phyloP scores from a whole-genome alignment of 805 yeast genomes.

The Millerozyma miso region DNA sequence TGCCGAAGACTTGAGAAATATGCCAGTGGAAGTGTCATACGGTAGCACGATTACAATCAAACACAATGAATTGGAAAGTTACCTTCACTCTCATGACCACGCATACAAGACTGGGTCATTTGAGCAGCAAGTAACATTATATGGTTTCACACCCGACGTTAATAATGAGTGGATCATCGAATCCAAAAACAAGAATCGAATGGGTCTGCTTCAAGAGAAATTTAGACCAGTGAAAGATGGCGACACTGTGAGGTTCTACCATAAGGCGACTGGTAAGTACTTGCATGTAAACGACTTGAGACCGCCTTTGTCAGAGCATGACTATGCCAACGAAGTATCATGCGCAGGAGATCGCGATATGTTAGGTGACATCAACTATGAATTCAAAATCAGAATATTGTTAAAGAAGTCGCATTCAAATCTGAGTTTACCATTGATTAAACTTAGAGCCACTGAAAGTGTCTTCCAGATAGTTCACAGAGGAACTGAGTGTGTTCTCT shows the following conservation, averaged over 20 bases:
- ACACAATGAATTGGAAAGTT: conserved; percentile 67
- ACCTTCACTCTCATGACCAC: conserved; percentile 72
- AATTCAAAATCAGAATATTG: conserved; percentile 58
- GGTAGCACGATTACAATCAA: conserved; percentile 73
- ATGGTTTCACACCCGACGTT: conserved; percentile 51
- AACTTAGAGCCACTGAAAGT: conserved; percentile 55
- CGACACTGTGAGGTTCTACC: conserved; percentile 62
- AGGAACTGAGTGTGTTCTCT: conserved; percentile 62
- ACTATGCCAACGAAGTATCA: conserved; percentile 80
- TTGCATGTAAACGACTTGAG: conserved; percentile 67
- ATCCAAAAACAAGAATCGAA: conserved; percentile 25
- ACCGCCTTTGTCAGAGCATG: conserved; percentile 90
- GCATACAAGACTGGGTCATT: conserved; percentile 61
- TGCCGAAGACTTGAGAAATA: conserved; percentile 26
- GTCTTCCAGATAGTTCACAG: conserved; percentile 65
- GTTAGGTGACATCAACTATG: conserved; percentile 64
- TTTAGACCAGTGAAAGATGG: conserved; percentile 46
- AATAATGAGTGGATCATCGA: conserved; percentile 78
- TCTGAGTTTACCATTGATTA: conserved; percentile 30
- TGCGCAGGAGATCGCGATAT: conserved; percentile 62
- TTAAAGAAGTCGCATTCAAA: conserved; percentile 28
- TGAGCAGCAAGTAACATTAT: conserved; percentile 77
- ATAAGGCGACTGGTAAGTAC: conserved; percentile 61
- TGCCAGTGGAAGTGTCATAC: conserved; percentile 63
- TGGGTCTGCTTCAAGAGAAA: conserved; percentile 36